Base-by-base conservation (phyloP, 257 asterid genomes). In the Vinca minor region DNA sequence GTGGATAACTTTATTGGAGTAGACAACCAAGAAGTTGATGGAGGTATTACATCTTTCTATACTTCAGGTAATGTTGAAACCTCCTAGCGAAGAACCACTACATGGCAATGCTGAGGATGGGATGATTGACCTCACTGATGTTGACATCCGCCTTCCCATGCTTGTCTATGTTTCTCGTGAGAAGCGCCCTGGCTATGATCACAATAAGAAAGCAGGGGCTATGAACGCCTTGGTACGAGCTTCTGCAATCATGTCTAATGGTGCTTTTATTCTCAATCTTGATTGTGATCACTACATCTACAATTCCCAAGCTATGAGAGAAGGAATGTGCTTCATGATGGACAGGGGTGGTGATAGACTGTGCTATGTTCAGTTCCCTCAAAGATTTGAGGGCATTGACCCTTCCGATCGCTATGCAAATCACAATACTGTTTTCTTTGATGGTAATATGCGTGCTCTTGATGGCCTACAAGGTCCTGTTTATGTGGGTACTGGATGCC, bases 281-380 rank as follows among this genome's bases (percentile, higher is more conserved):
- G 94, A 85, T 54, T 85, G 94, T 65, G 94, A 85, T 55, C 94
- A 85, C 69, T 85, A 85, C 76, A 77, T 85, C 52, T 83, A 85
- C 66, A 81, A 85, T 77, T 77, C 87, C 41, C 82, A 81, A 73
- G 94, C 94, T 71, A 83, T 85, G 82, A 79, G 87, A 63, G 94
- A 85, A 74, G 94, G 94, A 41, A 85, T 85, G 89, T 85, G 94
- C 64, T 85, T 85, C 80, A 85, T 85, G 94, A 83, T 85, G 93
- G 93, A 85, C 55, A 73, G 93, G 66, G 89, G 93, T 1, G 93
- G 93, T 1, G 93, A 85, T 57, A 78, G 93, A 4, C 67, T 85
- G 59, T 85, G 93, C 81, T 85, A 85, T 50, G 84, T 85, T 63
- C 93, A 85, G 69, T 85, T 85, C 56, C 93, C 93, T 0, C 93